These are phyloP conservation scores for Lentinula boryana DNA, from an alignment of 768 basidiomycete genomes.

Conservation along the genomic window DNA sequence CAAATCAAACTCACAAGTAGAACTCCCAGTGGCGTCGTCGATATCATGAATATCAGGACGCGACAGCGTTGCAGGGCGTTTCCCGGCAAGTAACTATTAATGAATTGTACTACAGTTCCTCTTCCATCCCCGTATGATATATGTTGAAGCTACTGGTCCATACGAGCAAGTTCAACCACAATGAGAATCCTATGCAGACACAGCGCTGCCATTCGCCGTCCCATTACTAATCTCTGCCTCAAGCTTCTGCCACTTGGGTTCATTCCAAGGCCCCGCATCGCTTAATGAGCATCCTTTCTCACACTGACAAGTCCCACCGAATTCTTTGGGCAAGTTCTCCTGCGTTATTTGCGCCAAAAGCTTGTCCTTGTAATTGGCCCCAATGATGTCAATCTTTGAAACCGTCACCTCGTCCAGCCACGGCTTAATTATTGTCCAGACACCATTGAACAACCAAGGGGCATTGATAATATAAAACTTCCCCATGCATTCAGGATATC, in stretches of 20 bases:
- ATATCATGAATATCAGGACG: no score
- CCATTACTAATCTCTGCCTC: constrained; percentile 4
- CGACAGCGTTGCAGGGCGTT: no score
- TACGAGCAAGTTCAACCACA: not conserved
- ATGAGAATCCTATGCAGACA: not conserved
- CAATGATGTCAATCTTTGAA: constrained; percentile 87
- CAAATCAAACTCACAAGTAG: no score
- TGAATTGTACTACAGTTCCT: no score
- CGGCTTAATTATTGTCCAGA: constrained; percentile 85
- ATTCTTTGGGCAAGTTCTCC: constrained; percentile 79
- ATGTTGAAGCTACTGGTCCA: not conserved
- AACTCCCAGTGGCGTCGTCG: no score
- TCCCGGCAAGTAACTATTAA: no score
- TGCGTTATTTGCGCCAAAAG: constrained; percentile 76
- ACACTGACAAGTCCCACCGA: constrained; percentile 82
- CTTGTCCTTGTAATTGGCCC: constrained; percentile 67
- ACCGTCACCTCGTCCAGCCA: constrained; percentile 97
- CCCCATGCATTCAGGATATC: constrained; percentile 94
- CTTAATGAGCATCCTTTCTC: constrained; percentile 77
- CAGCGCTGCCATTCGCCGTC: not conserved
- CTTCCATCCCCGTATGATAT: no score
- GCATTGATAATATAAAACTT: constrained; percentile 99
- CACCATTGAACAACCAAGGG: constrained; percentile 85
- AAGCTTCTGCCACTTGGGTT: constrained; percentile 6
- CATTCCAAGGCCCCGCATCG: constrained; percentile 91